Evolutionary conservation across 176 grass and related monocot genomes (phyloP).

Genomic region (Musa troglodytarum): DNA sequence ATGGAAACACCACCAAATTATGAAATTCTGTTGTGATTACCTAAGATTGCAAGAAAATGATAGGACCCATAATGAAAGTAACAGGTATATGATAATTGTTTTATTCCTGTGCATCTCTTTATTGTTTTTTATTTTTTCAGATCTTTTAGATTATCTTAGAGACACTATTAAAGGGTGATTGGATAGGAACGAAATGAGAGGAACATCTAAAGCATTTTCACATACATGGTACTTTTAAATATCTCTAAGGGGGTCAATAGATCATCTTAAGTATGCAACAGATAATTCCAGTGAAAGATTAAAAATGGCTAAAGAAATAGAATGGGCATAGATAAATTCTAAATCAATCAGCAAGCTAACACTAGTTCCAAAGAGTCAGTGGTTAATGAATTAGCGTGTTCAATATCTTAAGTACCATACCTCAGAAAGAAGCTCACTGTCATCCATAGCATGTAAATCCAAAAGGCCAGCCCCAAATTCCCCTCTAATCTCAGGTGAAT

Average conservation of each 20-base stretch:
- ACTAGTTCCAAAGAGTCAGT: not conserved
- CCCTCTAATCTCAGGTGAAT: constrained; percentile 20
- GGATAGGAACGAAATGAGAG: not conserved
- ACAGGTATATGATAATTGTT: too few relatives aligned
- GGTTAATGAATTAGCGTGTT: not conserved
- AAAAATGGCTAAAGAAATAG: not conserved
- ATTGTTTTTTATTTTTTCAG: not conserved
- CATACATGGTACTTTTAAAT: too few relatives aligned
- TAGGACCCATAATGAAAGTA: not conserved
- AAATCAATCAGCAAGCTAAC: not conserved
- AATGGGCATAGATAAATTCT: not conserved
- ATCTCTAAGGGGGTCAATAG: too few relatives aligned
- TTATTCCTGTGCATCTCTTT: too few relatives aligned
- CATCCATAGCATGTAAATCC: constrained; percentile 32
- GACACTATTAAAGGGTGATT: not conserved
- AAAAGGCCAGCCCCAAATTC: constrained; percentile 32
- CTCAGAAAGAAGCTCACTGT: constrained; percentile 37
- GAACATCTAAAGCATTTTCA: not conserved
- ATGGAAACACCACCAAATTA: not conserved
- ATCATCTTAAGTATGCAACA: not conserved
- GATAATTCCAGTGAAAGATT: not conserved
- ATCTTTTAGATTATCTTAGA: not conserved
- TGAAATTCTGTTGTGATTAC: not conserved
- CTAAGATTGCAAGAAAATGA: not conserved
- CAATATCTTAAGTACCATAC: constrained; percentile 1